Evolutionary conservation across 345 rosid genomes (phyloP).

Genomic region (Theobroma cacao): DNA sequence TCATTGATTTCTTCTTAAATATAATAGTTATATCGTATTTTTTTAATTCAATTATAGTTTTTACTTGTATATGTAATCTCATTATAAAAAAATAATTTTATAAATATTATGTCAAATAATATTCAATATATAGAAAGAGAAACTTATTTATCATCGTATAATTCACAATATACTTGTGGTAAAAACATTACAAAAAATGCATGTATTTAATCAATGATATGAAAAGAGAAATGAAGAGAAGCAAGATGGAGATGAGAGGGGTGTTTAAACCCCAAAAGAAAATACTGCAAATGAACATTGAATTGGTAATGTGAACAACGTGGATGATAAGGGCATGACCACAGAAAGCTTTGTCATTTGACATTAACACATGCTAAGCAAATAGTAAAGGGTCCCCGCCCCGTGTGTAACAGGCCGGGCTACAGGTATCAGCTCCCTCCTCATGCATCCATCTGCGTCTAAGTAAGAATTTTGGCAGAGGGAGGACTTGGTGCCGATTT

Average conservation of each 20-base stretch:
- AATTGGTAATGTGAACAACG: neutral
- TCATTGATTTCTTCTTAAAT: no score
- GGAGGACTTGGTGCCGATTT: conserved; percentile 3
- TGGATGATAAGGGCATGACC: neutral
- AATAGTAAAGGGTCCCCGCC: neutral
- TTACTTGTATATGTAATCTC: no score
- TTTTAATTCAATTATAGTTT: no score
- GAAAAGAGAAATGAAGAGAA: no score
- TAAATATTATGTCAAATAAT: no score
- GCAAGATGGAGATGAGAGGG: neutral
- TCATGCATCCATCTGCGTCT: conserved; percentile 1
- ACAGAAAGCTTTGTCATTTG: neutral
- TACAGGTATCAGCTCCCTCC: neutral
- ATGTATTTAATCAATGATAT: no score
- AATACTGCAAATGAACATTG: neutral
- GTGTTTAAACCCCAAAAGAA: neutral
- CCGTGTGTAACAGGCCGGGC: neutral
- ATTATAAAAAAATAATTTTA: no score
- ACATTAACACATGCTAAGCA: conserved; percentile 6
- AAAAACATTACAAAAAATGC: no score
- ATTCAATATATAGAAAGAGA: no score
- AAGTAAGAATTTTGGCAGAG: neutral
- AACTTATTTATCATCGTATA: no score
- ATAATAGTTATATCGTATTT: no score
- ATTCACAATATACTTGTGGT: no score